phyloP scores from a whole-genome alignment of 805 yeast species.

The Spencermartinsiella europaea region DNA sequence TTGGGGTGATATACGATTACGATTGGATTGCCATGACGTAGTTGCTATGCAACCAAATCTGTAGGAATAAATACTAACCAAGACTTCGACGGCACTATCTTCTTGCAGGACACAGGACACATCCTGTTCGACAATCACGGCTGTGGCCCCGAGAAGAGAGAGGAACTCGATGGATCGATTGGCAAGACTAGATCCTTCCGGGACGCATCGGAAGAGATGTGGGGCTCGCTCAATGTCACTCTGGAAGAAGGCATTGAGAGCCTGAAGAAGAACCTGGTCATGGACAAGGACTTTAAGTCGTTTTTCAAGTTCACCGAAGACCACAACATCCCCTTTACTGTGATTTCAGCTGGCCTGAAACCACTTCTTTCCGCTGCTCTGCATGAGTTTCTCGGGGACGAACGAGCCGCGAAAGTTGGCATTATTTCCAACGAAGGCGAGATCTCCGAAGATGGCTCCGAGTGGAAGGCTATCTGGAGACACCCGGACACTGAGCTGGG shows the following conservation, averaged over 20 bases:
- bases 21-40: too few relatives aligned
- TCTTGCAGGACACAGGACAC: constrained; percentile 43
- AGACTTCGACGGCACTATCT: constrained; percentile 43
- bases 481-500: constrained; percentile 38
- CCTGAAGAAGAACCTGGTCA: constrained; percentile 32
- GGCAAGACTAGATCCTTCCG: constrained; percentile 34
- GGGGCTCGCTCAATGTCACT: constrained; percentile 39
- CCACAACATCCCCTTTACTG: constrained; percentile 38
- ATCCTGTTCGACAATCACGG: constrained; percentile 40
- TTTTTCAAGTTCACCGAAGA: constrained; percentile 35
- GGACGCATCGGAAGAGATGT: constrained; percentile 39
- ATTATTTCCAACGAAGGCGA: constrained; percentile 39
- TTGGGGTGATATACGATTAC: too few relatives aligned
- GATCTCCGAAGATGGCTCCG: constrained; percentile 33
- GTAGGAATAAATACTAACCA: constrained; percentile 21
- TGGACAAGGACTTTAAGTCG: constrained; percentile 36
- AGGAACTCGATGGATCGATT: constrained; percentile 34
- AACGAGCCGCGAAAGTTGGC: constrained; percentile 33
- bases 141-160: constrained; percentile 36
- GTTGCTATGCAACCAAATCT: too few relatives aligned
- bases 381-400: constrained; percentile 36
- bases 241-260: constrained; percentile 35
- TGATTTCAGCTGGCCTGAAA: constrained; percentile 40
- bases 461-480: constrained; percentile 39
- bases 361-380: constrained; percentile 39